Conservation (phyloP, 1,284 basidiomycete genomes). For the Marasmius sp. region DNA sequence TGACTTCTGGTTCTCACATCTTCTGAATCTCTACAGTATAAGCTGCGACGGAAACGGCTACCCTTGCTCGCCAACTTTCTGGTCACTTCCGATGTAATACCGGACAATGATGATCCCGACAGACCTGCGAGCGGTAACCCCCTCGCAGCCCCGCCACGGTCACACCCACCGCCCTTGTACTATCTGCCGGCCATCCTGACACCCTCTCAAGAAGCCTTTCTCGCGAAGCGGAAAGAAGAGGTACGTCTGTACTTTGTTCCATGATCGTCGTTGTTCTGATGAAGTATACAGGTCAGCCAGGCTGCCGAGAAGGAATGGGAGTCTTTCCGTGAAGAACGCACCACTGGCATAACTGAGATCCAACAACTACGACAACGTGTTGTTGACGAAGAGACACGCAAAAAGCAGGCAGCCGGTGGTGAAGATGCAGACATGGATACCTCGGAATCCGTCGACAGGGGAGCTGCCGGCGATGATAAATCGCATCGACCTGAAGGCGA, state of each 20-base stretch:
- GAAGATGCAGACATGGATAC: constrained; percentile 17
- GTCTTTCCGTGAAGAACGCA: constrained; percentile 59
- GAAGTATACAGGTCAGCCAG: constrained; percentile 50
- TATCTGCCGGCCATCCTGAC: constrained; percentile 71
- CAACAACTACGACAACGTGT: constrained; percentile 59
- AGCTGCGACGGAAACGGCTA: constrained; percentile 65
- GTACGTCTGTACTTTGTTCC: constrained; percentile 32
- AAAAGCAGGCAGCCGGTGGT: constrained; percentile 28
- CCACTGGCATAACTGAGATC: constrained; percentile 61
- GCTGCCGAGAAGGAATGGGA: constrained; percentile 69
- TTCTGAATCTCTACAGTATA: constrained; percentile 47
- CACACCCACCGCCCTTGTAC: constrained; percentile 73
- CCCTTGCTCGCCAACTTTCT: constrained; percentile 76
- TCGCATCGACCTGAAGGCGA: background rate
- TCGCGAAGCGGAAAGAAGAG: constrained; percentile 60
- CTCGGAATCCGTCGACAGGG: constrained; percentile 3
- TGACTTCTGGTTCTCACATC: background rate
- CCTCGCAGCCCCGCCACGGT: constrained; percentile 52
- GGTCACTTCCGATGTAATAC: constrained; percentile 69
- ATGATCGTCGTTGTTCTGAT: constrained; percentile 7
- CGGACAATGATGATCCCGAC: constrained; percentile 30
- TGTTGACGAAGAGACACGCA: constrained; percentile 55
- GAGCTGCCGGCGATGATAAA: constrained; percentile 28
- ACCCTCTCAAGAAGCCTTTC: constrained; percentile 68
- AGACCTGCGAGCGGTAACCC: constrained; percentile 30